Conservation (phyloP, 2,329 filamentous ascomycete species). For the Aspergillus luchuensis region DNA sequence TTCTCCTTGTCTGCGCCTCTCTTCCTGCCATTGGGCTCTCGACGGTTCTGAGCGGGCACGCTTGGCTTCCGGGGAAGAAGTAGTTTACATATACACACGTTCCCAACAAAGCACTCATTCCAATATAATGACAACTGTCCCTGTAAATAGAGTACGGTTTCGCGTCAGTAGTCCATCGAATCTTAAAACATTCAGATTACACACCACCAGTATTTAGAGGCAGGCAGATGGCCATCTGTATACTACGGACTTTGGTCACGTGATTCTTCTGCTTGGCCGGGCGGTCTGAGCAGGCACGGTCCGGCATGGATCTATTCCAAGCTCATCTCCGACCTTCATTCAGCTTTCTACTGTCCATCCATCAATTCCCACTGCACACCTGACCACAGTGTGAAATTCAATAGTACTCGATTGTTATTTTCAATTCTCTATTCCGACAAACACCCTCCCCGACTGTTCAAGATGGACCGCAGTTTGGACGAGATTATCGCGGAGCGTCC, state of each 20-base stretch:
- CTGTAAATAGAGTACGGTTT: not conserved
- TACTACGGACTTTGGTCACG: not conserved
- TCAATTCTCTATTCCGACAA: not conserved
- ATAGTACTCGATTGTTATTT: not conserved
- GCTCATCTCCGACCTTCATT: slow-evolving; percentile 8
- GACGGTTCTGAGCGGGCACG: slow-evolving; percentile 6
- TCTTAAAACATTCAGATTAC: not conserved
- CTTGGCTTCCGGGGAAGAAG: not conserved
- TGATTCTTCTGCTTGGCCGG: not conserved
- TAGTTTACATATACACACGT: not conserved
- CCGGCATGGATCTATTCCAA: not conserved
- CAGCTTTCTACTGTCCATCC: slow-evolving; percentile 9
- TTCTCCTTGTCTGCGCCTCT: slow-evolving; percentile 9
- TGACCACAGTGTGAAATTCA: not conserved
- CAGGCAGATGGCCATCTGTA: not conserved
- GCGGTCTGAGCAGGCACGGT: not conserved
- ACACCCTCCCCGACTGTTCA: slow-evolving; percentile 18
- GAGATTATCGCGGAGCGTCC: slow-evolving; percentile 65
- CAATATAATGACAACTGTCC: not conserved
- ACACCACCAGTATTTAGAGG: too few species aligned
- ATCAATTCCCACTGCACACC: slow-evolving; percentile 6
- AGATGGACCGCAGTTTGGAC: slow-evolving; percentile 66
- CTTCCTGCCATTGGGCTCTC: slow-evolving; percentile 2
- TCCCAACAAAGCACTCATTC: not conserved
- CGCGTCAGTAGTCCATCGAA: not conserved